phyloP scores from a whole-genome alignment of 2,329 filamentous ascomycete genomes.

The Aspergillus awamori region DNA sequence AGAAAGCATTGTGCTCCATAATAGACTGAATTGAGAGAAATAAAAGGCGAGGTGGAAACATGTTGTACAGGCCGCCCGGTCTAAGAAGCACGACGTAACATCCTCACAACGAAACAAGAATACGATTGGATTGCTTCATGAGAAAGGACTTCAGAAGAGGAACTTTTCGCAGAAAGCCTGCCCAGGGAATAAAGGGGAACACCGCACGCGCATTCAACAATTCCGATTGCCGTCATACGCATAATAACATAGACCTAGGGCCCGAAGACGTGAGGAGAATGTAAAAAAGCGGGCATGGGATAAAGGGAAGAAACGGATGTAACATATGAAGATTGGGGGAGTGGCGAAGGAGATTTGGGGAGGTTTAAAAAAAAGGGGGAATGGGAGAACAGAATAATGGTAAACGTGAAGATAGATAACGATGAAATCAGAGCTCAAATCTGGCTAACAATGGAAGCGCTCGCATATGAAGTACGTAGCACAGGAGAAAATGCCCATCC shows the following conservation, averaged over 20 bases:
- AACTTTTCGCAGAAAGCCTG: constrained; percentile 51
- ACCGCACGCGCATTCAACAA: constrained; percentile 33
- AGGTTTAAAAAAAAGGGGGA: constrained; percentile 1
- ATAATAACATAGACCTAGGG: constrained; percentile 32
- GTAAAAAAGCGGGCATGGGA: constrained; percentile 15
- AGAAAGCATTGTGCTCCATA: constrained; percentile 22
- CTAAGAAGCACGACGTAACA: constrained; percentile 37
- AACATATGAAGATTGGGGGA: constrained; percentile 13
- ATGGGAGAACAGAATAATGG: constrained; percentile 18
- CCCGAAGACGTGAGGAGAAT: constrained; percentile 25
- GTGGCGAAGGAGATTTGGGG: constrained; percentile 13
- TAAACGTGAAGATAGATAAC: constrained; percentile 22
- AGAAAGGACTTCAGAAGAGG: constrained; percentile 34
- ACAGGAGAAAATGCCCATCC: constrained; percentile 48
- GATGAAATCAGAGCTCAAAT: constrained; percentile 36
- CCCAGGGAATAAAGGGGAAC: constrained; percentile 43
- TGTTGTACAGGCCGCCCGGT: constrained; percentile 42
- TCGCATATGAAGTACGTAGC: constrained; percentile 46
- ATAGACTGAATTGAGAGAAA: constrained; percentile 26
- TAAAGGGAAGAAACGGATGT: constrained; percentile 12
- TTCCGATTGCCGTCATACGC: constrained; percentile 45
- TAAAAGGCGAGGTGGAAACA: constrained; percentile 23
- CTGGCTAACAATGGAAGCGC: constrained; percentile 44
- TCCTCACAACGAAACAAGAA: constrained; percentile 37
- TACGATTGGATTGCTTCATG: constrained; percentile 44